Evolutionary conservation across 1,284 basidiomycete species (phyloP), one percentile per base, ranked within the genome.

Genomic region (Trichosporon coremiiforme): DNA sequence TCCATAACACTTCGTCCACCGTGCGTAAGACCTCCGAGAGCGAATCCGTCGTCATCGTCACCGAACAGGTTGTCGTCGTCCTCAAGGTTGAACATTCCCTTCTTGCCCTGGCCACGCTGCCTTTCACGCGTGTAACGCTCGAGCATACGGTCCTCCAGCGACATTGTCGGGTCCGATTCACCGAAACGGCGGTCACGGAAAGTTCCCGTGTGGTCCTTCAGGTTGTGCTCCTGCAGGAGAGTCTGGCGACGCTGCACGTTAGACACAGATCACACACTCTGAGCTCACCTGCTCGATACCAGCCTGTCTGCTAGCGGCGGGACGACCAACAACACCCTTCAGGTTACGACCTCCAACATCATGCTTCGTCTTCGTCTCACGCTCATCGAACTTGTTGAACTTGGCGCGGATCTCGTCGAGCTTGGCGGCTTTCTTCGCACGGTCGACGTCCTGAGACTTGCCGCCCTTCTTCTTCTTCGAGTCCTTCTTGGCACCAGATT

Each of bases 171-270:
- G 76, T 99, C 90, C 77, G 92, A 91, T 87, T 99, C 97, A 84
- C 97, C 97, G 77, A 99, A 98, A 50, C 97, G 91, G 68, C 94
- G 89, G 83, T 99, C 97, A 67, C 96, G 85, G 74, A 99, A 91
- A 4, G 93, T 92, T 10, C 95, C 95, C 13, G 91, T 89, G 75
- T 90, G 91, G 64, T 88, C 89, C 66, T 94, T 88, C 36, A 89
- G 90, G 67, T 86, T 80, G 75, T 85, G 85, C 84, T 98, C 95
- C 67, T 95, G 95, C 60, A 98, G 85, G 22, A 99, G 85, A 0
- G 90, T 92, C 85, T 92, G 91, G 81, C 90, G 92, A 62, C 94
- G 86, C 93, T 95, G 72, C 12, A 15, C 5, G 45, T 50, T 4
- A 62, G 57, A 31, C 35, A 4, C 15, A 1, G 4, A 8, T 1